Evolutionary conservation across 2,329 filamentous ascomycete genomes (phyloP).

Genomic region (Ophiocordyceps camponoti-floridani): DNA sequence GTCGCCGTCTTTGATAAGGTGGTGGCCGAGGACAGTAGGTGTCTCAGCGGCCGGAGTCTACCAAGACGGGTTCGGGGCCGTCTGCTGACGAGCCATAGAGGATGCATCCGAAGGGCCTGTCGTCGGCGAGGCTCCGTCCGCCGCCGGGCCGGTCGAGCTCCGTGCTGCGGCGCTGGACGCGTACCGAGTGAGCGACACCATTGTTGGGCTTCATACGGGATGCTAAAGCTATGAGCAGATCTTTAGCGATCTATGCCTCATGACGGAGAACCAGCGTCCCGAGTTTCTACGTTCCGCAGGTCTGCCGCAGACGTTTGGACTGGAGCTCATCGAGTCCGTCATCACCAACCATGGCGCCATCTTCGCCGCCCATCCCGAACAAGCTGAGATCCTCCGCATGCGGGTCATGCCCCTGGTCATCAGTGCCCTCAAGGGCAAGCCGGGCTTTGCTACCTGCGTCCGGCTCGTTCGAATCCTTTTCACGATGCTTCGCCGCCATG

Average conservation of each 20-base stretch:
- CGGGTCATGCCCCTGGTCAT: conserved; percentile 73
- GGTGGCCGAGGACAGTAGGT: conserved; percentile 58
- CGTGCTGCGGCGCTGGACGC: conserved; percentile 70
- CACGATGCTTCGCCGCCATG: conserved; percentile 61
- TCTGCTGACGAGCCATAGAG: conserved; percentile 14
- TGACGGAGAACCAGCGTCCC: conserved; percentile 70
- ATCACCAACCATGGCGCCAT: conserved; percentile 70
- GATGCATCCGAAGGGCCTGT: conserved; percentile 31
- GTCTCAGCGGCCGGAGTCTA: background rate
- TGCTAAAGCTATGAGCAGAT: conserved; percentile 29
- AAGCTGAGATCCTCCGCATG: conserved; percentile 58
- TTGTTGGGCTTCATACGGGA: background rate
- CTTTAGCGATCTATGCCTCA: conserved; percentile 75
- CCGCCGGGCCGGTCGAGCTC: conserved; percentile 46
- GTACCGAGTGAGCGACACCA: conserved; percentile 37
- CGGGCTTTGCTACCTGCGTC: conserved; percentile 67
- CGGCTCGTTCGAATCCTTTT: conserved; percentile 70
- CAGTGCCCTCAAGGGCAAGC: conserved; percentile 56
- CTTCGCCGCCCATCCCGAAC: conserved; percentile 63
- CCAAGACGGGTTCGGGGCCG: background rate
- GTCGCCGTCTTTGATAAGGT: conserved; percentile 91
- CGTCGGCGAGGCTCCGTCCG: conserved; percentile 48
- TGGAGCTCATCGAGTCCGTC: conserved; percentile 85
- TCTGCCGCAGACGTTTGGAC: conserved; percentile 63
- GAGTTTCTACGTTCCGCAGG: conserved; percentile 66